Base-by-base conservation (phyloP, 129 eudicot genomes). In the Lonicera japonica region DNA sequence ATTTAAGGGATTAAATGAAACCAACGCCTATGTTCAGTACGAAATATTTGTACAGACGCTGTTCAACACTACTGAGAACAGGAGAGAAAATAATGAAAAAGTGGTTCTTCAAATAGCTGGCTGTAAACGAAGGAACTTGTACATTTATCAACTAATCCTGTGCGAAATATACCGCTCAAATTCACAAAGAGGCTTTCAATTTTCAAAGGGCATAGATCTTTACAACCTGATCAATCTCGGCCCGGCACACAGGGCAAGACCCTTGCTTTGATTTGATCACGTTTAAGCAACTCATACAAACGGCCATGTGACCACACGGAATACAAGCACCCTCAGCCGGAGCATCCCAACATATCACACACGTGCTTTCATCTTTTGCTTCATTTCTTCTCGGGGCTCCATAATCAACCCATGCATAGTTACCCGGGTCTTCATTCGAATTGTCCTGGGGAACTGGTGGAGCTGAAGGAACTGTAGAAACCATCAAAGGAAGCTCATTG, bases 301-400 rank as follows among this genome's bases (percentile, higher is more conserved):
- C 73, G 21, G 73, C 70, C 87, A 82, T 81, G 43, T 81, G 87
- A 69, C 77, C 83, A 63, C 83, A 81, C 5, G 83, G 83, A 56
- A 81, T 65, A 64, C 87, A 77, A 40, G 83, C 87, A 39, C 80
- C 87, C 48, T 81, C 83, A 45, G 70, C 72, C 16, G 72, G 72
- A 21, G 70, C 74, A 29, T 73, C 87, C 80, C 77, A 77, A 62
- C 87, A 81, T 39, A 81, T 73, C 64, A 73, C 75, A 46, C 83
- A 81, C 34, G n/a, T 22, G 54, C 24, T 25, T n/a, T 70, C 71
- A 2, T 65, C 58, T 46, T 51, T 56, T 19, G 22, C 41, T 48
- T 61, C 57, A 16, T 23, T 45, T 4, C 21, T 47, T 65, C 9
- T 55, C 3, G 56, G 5, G 5, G 63, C 25, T 58, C 53, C 62